These are phyloP conservation scores for Geotrichum reessii DNA, from an alignment of 1,139 yeast species.

Conservation along the genomic window DNA sequence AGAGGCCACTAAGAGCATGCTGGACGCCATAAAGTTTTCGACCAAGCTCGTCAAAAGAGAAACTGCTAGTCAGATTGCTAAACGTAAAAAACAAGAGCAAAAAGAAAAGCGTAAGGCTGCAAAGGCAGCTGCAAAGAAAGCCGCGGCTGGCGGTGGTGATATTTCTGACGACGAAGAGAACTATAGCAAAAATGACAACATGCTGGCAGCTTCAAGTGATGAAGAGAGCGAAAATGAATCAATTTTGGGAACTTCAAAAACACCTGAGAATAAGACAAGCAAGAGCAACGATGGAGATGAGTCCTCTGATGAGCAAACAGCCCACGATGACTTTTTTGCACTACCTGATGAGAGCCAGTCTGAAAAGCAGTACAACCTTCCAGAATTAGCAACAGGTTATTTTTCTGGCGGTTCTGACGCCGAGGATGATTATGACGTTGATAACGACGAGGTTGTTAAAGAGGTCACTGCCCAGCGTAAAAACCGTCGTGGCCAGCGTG, in stretches of 20 bases:
- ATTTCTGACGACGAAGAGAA: slow-evolving; percentile 10
- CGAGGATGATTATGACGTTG: slow-evolving; percentile 48
- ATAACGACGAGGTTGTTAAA: slow-evolving; percentile 56
- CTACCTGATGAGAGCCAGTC: slow-evolving; percentile 19
- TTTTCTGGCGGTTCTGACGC: slow-evolving; percentile 69
- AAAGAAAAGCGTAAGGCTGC: slow-evolving; percentile 32
- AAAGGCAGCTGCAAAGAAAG: slow-evolving; percentile 21
- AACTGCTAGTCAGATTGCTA: slow-evolving; percentile 33
- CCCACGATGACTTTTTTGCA: slow-evolving; percentile 16
- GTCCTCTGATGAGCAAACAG: slow-evolving; percentile 19
- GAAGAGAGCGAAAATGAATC: slow-evolving; percentile 35
- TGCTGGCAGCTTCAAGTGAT: slow-evolving; percentile 16
- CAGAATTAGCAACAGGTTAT: slow-evolving; percentile 71
- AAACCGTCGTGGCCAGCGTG: slow-evolving; percentile 94
- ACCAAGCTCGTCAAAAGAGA: slow-evolving; percentile 44
- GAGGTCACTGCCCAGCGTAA: slow-evolving; percentile 53
- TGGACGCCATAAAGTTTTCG: slow-evolving; percentile 54
- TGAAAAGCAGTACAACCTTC: slow-evolving; percentile 42
- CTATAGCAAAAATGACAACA: slow-evolving; percentile 21
- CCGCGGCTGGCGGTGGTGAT: neutral
- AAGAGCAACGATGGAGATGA: slow-evolving; percentile 26
- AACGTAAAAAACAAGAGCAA: slow-evolving; percentile 40
- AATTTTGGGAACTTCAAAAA: slow-evolving; percentile 20
- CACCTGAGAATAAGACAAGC: slow-evolving; percentile 26
- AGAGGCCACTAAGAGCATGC: slow-evolving; percentile 45